Percentiles rank a stretch among this genome's conserved stretches.
phyloP scores from a whole-genome alignment of 495 filamentous ascomycete species.

The Xylaria grammica region DNA sequence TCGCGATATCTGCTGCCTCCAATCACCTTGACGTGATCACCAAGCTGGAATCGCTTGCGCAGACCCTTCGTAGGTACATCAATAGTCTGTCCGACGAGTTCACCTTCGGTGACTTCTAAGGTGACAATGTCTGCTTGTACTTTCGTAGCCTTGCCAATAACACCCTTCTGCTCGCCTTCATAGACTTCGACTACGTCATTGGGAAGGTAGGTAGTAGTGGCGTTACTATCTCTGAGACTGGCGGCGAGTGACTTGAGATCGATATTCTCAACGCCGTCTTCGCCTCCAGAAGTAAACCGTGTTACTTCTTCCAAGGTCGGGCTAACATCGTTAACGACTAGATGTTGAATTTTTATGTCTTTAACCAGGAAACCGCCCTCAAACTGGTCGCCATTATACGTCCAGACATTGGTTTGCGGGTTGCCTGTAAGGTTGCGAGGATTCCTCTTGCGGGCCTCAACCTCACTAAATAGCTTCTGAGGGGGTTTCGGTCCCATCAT shows the following conservation, averaged over 20 bases:
- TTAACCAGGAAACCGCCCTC: conserved; percentile 93
- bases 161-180: conserved; percentile 92
- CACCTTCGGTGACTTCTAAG: conserved; percentile 82
- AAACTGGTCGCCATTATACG: conserved; percentile 84
- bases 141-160: conserved; percentile 80
- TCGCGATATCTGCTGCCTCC: conserved; percentile 91
- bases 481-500: conserved; percentile 72
- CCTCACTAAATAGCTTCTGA: conserved; percentile 89
- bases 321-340: conserved; percentile 86
- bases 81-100: conserved; percentile 79
- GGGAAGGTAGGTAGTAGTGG: conserved; percentile 80
- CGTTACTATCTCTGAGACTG: conserved; percentile 78
- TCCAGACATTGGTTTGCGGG: conserved; percentile 72
- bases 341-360: conserved; percentile 84
- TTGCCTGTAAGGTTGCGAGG: conserved; percentile 71
- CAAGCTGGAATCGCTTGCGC: conserved; percentile 88
- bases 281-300: conserved; percentile 82
- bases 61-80: conserved; percentile 93
- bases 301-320: conserved; percentile 95
- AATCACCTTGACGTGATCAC: conserved; percentile 98
- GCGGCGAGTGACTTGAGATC: conserved; percentile 89
- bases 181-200: conserved; percentile 96
- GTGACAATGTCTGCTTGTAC: conserved; percentile 94
- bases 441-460: conserved; percentile 89
- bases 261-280: conserved; percentile 91